These are phyloP conservation scores for Cyberlindnera saturnus DNA, from an alignment of 805 yeast genomes.

Conservation along the genomic window DNA sequence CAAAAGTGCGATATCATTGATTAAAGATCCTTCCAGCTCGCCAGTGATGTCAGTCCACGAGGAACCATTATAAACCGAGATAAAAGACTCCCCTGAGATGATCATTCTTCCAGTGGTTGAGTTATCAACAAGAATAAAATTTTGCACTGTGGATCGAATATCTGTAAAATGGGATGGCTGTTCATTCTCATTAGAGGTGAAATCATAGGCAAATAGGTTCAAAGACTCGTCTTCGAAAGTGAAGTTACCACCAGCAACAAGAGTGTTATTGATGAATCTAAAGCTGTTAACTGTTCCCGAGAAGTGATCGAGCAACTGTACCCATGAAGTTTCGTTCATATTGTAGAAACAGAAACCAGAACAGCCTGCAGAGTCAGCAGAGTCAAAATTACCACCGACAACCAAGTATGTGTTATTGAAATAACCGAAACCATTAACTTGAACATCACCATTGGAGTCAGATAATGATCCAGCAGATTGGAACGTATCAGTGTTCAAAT, in stretches of 20 bases:
- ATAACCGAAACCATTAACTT: constrained; percentile 32
- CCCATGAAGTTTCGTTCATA: constrained; percentile 48
- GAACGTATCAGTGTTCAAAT: constrained; percentile 31
- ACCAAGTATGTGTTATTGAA: constrained; percentile 37
- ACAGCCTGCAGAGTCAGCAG: constrained; percentile 48
- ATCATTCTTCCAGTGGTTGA: constrained; percentile 37
- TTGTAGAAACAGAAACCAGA: constrained; percentile 62
- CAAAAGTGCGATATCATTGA: constrained; percentile 42
- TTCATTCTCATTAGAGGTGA: constrained; percentile 30
- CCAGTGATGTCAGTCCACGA: constrained; percentile 41
- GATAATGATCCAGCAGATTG: constrained; percentile 12
- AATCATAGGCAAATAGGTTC: constrained; percentile 51
- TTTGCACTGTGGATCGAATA: constrained; percentile 23
- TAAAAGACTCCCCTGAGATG: constrained; percentile 33
- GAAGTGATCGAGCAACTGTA: constrained; percentile 28
- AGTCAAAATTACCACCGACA: constrained; percentile 69
- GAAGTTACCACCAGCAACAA: constrained; percentile 53
- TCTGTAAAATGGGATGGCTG: constrained; percentile 19
- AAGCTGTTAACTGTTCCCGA: constrained; percentile 53
- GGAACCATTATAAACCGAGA: constrained; percentile 38
- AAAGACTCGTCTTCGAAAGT: constrained; percentile 27
- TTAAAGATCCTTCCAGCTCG: constrained; percentile 28
- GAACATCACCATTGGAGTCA: constrained; percentile 24
- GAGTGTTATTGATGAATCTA: constrained; percentile 36
- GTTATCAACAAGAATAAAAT: constrained; percentile 43